Base-by-base conservation (phyloP, 371 early-diverging fungal genomes). In the Syncephalastrum contaminatum region DNA sequence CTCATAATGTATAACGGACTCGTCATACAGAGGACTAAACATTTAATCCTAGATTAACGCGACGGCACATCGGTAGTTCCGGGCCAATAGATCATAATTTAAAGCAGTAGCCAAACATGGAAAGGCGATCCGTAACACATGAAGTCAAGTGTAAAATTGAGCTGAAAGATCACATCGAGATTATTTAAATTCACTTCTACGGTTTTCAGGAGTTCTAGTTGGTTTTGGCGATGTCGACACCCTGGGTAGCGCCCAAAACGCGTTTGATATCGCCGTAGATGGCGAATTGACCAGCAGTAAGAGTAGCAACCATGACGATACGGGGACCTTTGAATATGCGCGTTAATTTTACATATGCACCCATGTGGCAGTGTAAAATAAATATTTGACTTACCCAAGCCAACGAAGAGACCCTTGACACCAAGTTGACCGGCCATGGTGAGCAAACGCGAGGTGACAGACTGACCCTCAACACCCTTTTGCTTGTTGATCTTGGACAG, bases 401-500 rank as follows among this genome's bases (percentile, higher is more conserved):
- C 89, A 40, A 77, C 60, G 80, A 85, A 88, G 8, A 85, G 76
- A 44, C 86, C 88, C n/a, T 63, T 62, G 51, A 59, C 60, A 49
- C 88, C 88, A 8, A 87, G 70, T 36, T 86, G 80, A 54, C 80
- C 75, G 25, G 80, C 70, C 54, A 87, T 63, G 20, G 51, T 48
- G 36, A 70, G 55, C 45, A 83, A 71, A 39, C 83, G 80, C 49
- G 80, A 69, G 42, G 58, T 65, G 54, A 72, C 62, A 43, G 73
- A 70, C 52, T 72, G 62, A 25, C 82, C 85, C 45, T 68, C 69
- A 48, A 62, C 70, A 49, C 77, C 80, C 52, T 79, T 78, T 27
- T 76, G 52, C 75, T 82, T 86, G 81, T 87, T 87, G 43, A 97
- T 83, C 81, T 95, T 90, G 60, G 96, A 96, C 51, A 95, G 83